These are phyloP conservation scores for Echria macrotheca DNA, from an alignment of 495 filamentous ascomycete genomes.

Conservation along the genomic window DNA sequence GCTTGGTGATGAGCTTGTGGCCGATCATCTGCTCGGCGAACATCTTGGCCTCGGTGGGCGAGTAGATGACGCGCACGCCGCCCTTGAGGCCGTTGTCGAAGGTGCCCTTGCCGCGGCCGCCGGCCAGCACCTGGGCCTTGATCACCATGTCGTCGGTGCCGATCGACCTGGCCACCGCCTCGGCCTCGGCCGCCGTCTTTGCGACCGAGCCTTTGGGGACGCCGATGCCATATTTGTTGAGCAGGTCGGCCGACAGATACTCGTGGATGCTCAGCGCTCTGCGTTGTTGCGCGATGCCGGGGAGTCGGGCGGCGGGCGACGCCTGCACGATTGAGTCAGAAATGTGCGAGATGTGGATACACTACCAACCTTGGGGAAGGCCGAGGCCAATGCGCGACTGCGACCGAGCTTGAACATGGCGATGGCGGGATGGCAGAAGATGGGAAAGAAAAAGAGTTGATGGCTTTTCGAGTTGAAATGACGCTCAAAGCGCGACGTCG, in stretches of 20 bases:
- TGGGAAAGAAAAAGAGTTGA: constrained; percentile 4
- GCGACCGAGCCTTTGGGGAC: constrained; percentile 86
- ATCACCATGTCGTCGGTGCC: constrained; percentile 97
- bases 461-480: constrained; percentile 19
- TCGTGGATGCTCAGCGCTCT: constrained; percentile 93
- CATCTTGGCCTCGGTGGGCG: constrained; percentile 80
- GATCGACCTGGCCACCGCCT: constrained; percentile 82
- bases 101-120: constrained; percentile 91
- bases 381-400: constrained; percentile 44
- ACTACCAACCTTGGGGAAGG: constrained; percentile 41
- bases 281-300: constrained; percentile 48
- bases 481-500: constrained; percentile 18
- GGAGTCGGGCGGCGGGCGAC: constrained; percentile 39
- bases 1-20: constrained; percentile 98
- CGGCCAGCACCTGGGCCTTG: constrained; percentile 97
- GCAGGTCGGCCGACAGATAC: constrained; percentile 85
- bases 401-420: constrained; percentile 46
- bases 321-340: constrained; percentile 21
- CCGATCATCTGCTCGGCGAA: constrained; percentile 99
- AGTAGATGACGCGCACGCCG: constrained; percentile 97
- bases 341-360: neutral
- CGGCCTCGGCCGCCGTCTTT: constrained; percentile 76
- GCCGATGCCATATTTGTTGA: constrained; percentile 87
- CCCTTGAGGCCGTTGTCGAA: constrained; percentile 99
- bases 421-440: constrained; percentile 5